Evolutionary conservation across 495 filamentous ascomycete species (phyloP).

Genomic region (Darksidea phi): DNA sequence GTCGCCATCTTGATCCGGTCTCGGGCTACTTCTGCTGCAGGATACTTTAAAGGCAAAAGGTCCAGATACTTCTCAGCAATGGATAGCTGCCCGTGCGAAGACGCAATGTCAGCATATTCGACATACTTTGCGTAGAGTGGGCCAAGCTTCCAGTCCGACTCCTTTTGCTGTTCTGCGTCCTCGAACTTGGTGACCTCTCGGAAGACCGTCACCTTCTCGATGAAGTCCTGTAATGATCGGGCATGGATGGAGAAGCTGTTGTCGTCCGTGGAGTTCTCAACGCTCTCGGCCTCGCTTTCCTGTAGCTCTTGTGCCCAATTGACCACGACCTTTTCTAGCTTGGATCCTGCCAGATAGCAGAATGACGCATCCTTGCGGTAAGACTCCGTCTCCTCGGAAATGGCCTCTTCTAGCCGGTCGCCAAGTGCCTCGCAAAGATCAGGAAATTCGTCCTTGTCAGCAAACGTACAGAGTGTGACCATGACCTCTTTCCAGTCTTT

Average conservation of each 20-base stretch:
- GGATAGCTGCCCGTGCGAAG: slow-evolving; percentile 80
- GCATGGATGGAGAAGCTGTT: slow-evolving; percentile 91
- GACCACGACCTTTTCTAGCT: slow-evolving; percentile 90
- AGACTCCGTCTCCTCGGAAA: slow-evolving; percentile 51
- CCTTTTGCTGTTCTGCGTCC: slow-evolving; percentile 67
- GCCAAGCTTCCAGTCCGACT: slow-evolving; percentile 83
- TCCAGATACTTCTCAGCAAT: slow-evolving; percentile 89
- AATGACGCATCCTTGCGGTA: slow-evolving; percentile 83
- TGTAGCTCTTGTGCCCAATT: slow-evolving; percentile 91
- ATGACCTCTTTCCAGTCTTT: slow-evolving; percentile 95
- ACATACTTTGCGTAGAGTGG: slow-evolving; percentile 91
- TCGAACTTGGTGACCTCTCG: slow-evolving; percentile 88
- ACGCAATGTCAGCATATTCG: slow-evolving; percentile 94
- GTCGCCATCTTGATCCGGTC: slow-evolving; percentile 85
- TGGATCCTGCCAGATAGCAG: slow-evolving; percentile 92
- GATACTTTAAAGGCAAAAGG: slow-evolving; percentile 80
- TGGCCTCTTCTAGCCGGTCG: slow-evolving; percentile 79
- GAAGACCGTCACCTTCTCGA: slow-evolving; percentile 98
- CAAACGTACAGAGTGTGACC: slow-evolving; percentile 92
- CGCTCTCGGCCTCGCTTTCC: slow-evolving; percentile 72
- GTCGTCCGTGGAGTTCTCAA: slow-evolving; percentile 64
- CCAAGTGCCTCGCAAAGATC: slow-evolving; percentile 96
- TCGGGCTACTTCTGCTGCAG: slow-evolving; percentile 82
- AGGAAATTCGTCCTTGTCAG: slow-evolving; percentile 82
- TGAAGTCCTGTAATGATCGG: slow-evolving; percentile 81